These are phyloP conservation scores for Nyctanthes arbortristis DNA, from an alignment of 257 asterid genomes.

Conservation along the genomic window DNA sequence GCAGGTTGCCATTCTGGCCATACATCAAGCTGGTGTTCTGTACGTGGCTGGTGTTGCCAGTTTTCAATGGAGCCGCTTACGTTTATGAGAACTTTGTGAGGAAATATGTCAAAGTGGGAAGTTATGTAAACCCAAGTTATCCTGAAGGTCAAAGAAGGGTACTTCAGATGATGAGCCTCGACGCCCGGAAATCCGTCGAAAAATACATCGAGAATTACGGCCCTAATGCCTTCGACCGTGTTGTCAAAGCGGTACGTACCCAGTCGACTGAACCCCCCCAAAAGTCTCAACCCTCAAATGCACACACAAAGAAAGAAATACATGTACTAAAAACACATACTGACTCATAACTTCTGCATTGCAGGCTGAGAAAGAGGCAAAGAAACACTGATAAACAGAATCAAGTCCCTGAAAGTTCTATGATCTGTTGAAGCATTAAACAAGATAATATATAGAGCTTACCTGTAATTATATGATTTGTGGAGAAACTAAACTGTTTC, in stretches of 20 bases:
- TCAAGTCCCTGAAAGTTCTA: not conserved
- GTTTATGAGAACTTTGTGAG: constrained; percentile 41
- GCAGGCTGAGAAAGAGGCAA: constrained; percentile 55
- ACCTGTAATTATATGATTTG: not conserved
- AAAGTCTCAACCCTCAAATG: not conserved
- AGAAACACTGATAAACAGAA: constrained; percentile 23
- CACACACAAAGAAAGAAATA: not conserved
- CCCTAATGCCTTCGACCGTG: constrained; percentile 50
- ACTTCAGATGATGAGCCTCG: constrained; percentile 56
- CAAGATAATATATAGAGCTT: not conserved
- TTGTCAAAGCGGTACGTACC: constrained; percentile 41
- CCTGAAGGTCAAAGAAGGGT: constrained; percentile 40
- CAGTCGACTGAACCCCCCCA: not conserved
- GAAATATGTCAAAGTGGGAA: constrained; percentile 42
- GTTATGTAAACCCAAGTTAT: constrained; percentile 36
- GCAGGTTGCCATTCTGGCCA: constrained; percentile 93
- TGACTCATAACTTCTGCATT: constrained; percentile 7
- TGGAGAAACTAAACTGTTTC: not conserved
- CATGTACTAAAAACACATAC: not conserved
- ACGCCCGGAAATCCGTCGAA: constrained; percentile 50
- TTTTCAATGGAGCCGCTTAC: constrained; percentile 55
- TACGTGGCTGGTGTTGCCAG: constrained; percentile 51
- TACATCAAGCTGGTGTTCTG: constrained; percentile 49
- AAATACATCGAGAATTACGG: constrained; percentile 43
- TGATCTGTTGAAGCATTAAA: not conserved